A percentile compares a stretch with the other conserved stretches of the same genome.
These are phyloP conservation scores for Aureobasidium uvarum DNA, from an alignment of 2,329 filamentous ascomycete species.

Conservation along the genomic window DNA sequence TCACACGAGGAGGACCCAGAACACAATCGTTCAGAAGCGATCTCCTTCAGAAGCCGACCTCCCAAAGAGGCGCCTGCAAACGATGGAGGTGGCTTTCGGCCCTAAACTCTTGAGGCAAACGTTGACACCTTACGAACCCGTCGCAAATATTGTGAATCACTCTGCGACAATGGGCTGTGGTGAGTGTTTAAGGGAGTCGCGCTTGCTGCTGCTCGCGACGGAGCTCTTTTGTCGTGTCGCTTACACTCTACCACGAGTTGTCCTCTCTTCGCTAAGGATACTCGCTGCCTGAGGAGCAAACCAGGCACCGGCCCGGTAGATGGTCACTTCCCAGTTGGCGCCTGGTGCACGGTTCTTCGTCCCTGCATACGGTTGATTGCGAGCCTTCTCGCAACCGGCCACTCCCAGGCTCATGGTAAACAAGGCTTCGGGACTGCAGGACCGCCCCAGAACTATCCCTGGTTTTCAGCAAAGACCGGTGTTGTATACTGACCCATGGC, in stretches of 20 bases:
- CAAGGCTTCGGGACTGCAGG: slow-evolving; percentile 5
- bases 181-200: slow-evolving; percentile 1
- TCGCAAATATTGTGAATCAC: slow-evolving; percentile 21
- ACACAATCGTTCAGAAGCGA: neutral
- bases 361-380: slow-evolving; percentile 14
- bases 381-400: slow-evolving; percentile 7
- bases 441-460: slow-evolving; percentile 3
- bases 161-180: slow-evolving; percentile 19
- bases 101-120: slow-evolving; percentile 15
- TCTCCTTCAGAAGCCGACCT: neutral
- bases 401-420: neutral
- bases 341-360: slow-evolving; percentile 1
- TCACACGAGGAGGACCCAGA: slow-evolving; percentile 11
- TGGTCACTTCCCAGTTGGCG: neutral
- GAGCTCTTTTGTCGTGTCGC: neutral
- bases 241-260: neutral
- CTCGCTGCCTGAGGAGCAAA: neutral
- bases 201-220: neutral
- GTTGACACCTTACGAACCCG: slow-evolving; percentile 15
- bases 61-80: neutral
- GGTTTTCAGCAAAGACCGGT: neutral
- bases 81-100: slow-evolving; percentile 6
- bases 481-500: slow-evolving; percentile 12
- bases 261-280: neutral
- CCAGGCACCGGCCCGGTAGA: neutral